Conservation (phyloP, 768 basidiomycete genomes). For the Lepiota venenata region DNA sequence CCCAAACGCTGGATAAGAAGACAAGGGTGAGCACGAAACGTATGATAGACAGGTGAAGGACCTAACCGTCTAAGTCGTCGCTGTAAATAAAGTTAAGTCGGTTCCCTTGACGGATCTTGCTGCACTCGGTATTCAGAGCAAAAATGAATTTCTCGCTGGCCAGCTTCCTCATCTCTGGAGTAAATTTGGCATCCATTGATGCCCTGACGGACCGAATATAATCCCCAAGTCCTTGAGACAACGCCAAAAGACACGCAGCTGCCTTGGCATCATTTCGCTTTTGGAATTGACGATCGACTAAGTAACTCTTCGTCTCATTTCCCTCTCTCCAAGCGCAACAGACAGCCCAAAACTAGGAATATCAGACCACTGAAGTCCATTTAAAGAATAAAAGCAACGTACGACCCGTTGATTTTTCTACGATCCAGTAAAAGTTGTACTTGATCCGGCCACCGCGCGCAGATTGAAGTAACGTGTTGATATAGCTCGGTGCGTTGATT, state of each 20-base stretch:
- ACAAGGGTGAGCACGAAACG: neutral
- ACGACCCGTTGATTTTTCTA: conserved; percentile 42
- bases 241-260: conserved; percentile 62
- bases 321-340: conserved; percentile 58
- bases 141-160: conserved; percentile 45
- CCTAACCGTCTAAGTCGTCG: conserved; percentile 49
- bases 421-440: conserved; percentile 38
- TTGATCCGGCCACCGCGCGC: conserved; percentile 48
- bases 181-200: conserved; percentile 42
- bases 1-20: neutral
- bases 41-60: neutral
- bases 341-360: conserved; percentile 36
- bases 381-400: conserved; percentile 21
- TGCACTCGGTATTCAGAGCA: conserved; percentile 40
- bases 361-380: neutral
- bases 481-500: conserved; percentile 51
- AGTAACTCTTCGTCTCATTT: conserved; percentile 45
- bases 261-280: conserved; percentile 66
- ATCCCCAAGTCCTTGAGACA: conserved; percentile 57
- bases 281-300: conserved; percentile 61
- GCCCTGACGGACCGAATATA: conserved; percentile 47
- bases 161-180: conserved; percentile 40
- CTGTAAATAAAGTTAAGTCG: conserved; percentile 37
- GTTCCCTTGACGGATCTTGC: conserved; percentile 34
- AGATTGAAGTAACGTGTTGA: conserved; percentile 48